Conservation (phyloP, 2,329 filamentous ascomycete species). For the Tolypocladium tropicale region DNA sequence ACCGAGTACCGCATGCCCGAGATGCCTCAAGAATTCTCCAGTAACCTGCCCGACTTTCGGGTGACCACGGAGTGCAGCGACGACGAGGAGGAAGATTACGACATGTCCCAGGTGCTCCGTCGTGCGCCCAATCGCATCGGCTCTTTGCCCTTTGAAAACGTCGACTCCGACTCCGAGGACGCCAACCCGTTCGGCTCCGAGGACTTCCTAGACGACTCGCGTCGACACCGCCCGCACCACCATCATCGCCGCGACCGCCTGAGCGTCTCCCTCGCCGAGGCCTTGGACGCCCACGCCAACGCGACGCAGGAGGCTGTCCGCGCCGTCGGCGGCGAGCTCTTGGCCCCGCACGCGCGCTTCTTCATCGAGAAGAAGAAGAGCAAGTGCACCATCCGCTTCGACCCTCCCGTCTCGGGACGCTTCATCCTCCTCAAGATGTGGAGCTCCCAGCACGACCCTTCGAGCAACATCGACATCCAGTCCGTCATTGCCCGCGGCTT, state of each 20-base stretch:
- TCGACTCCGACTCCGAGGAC: conserved; percentile 25
- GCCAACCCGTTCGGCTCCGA: conserved; percentile 16
- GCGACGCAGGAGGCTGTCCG: conserved; percentile 47
- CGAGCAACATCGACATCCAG: conserved; percentile 78
- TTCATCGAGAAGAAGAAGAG: conserved; percentile 74
- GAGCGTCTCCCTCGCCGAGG: conserved; percentile 18
- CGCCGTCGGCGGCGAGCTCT: conserved; percentile 47
- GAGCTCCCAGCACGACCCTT: conserved; percentile 58
- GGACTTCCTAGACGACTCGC: conserved; percentile 13
- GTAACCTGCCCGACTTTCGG: conserved; percentile 36
- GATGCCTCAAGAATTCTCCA: conserved; percentile 45
- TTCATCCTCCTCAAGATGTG: conserved; percentile 87
- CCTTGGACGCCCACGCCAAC: conserved; percentile 36
- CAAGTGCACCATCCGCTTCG: conserved; percentile 78
- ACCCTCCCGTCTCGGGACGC: conserved; percentile 69
- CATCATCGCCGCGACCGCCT: conserved; percentile 9
- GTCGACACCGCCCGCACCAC: conserved; percentile 4
- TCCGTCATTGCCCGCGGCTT: conserved; percentile 76
- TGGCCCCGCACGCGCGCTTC: conserved; percentile 70
- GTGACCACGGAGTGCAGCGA: conserved; percentile 52
- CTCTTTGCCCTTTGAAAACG: conserved; percentile 43
- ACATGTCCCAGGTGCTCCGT: conserved; percentile 17
- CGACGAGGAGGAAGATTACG: conserved; percentile 37
- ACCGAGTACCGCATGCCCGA: conserved; percentile 39
- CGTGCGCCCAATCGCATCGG: conserved; percentile 43